These are phyloP conservation scores for Pelargonium nanum DNA, from an alignment of 345 rosid genomes.

Conservation along the genomic window DNA sequence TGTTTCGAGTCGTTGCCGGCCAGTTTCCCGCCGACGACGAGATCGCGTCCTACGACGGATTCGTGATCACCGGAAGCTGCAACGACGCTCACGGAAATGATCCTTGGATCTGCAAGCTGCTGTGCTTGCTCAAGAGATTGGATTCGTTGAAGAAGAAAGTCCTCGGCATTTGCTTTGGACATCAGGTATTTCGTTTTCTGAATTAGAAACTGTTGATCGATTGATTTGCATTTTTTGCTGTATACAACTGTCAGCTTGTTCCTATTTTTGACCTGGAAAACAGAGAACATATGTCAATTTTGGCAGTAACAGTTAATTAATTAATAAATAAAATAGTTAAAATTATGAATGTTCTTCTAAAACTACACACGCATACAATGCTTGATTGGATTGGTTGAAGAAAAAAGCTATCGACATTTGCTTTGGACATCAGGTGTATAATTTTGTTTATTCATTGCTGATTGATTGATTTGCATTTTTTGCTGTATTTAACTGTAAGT, in stretches of 20 bases:
- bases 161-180: slow-evolving; percentile 73
- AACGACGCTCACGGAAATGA: slow-evolving; percentile 54
- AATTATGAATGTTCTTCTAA: too few relatives aligned
- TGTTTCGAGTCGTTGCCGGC: slow-evolving; percentile 29
- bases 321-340: too few relatives aligned
- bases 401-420: slow-evolving; percentile 46
- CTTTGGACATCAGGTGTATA: neutral
- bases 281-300: too few relatives aligned
- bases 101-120: slow-evolving; percentile 44
- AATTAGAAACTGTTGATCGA: neutral
- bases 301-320: too few relatives aligned
- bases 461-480: too few relatives aligned
- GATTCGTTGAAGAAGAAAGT: slow-evolving; percentile 40
- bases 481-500: too few relatives aligned
- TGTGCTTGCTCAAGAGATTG: slow-evolving; percentile 33
- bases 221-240: neutral
- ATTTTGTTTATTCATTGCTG: too few relatives aligned
- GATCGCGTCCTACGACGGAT: slow-evolving; percentile 40
- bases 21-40: slow-evolving; percentile 47
- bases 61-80: slow-evolving; percentile 60
- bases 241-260: too few relatives aligned
- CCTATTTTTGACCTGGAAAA: too few relatives aligned
- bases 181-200: slow-evolving; percentile 33
- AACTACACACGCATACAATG: too few relatives aligned
- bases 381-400: slow-evolving; percentile 35